Percentiles rank a stretch among this genome's conserved stretches.
Evolutionary conservation across 257 asterid genomes (phyloP).

Genomic region (Phtheirospermum japonicum): DNA sequence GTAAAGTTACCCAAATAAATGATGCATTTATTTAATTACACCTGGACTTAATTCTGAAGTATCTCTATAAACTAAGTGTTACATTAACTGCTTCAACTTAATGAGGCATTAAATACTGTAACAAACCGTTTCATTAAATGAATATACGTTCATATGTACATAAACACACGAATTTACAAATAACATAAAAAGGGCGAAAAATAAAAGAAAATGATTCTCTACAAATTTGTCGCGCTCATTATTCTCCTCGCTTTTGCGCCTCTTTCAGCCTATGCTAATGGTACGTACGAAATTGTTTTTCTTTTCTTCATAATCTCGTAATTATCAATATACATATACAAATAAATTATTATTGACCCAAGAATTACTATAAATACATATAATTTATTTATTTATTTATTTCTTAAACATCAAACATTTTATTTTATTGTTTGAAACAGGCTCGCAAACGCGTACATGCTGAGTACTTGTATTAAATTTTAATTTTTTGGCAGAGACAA

Average conservation of each 20-base stretch:
- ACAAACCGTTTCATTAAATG: neutral
- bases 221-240: neutral
- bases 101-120: neutral
- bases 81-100: neutral
- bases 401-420: neutral
- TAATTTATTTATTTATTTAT: neutral
- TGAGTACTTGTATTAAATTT: neutral
- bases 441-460: too few species aligned
- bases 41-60: too few species aligned
- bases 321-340: too few species aligned
- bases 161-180: neutral
- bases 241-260: neutral
- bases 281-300: too few species aligned
- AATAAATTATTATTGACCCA: neutral
- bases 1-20: too few species aligned
- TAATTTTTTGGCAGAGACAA: neutral
- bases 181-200: neutral
- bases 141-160: too few species aligned
- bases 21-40: too few species aligned
- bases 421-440: too few species aligned
- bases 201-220: neutral
- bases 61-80: too few species aligned
- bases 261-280: neutral
- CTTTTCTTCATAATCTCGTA: too few species aligned
- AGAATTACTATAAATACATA: neutral